Base-by-base conservation (phyloP, 305 asterid species). In the Solanum hybrid region DNA sequence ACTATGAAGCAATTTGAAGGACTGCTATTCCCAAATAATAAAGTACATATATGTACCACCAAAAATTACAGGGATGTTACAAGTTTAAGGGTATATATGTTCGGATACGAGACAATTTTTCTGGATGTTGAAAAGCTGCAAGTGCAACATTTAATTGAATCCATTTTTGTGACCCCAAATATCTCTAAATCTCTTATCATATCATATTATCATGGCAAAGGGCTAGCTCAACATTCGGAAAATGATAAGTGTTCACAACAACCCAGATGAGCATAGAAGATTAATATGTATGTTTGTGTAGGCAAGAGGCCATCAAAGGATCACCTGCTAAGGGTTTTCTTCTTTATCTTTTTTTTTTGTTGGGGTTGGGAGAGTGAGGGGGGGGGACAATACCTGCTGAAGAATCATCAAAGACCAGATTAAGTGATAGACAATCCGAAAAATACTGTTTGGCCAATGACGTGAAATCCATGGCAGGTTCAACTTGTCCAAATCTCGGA, bases 361-460 rank as follows among this genome's bases (percentile, higher is more conserved):
- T 74, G 36, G 74, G 78, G 79, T 28, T 14, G 80, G 24, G 24
- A 8, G 11, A 31, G 79, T 31, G 31, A 1, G 12, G 22, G n/a
- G 20, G 36, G 36, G 79, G 20, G 11, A 13, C 37, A 74, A 74
- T 74, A 74, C 80, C 80, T 74, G 97, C 85, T 67, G 93, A 80
- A 83, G 96, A 90, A 90, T 94, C 97, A 61, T 95, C 95, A 88
- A 98, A 95, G 90, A 94, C 95, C 39, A 95, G 92, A 93, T 94
- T 93, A 92, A 98, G 97, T 87, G 97, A 97, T 89, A 94, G 95
- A 79, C 92, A 92, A 90, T 95, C 99, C 46, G 93, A 90, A 92
- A 98, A 96, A 91, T 95, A 97, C 93, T 96, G 98, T 92, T 94
- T 94, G 78, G 99, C 99, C 95, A 98, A 91, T 90, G 93, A 94